phyloP scores from a whole-genome alignment of 2,329 filamentous ascomycete genomes.

The Colletotrichum shisoi region DNA sequence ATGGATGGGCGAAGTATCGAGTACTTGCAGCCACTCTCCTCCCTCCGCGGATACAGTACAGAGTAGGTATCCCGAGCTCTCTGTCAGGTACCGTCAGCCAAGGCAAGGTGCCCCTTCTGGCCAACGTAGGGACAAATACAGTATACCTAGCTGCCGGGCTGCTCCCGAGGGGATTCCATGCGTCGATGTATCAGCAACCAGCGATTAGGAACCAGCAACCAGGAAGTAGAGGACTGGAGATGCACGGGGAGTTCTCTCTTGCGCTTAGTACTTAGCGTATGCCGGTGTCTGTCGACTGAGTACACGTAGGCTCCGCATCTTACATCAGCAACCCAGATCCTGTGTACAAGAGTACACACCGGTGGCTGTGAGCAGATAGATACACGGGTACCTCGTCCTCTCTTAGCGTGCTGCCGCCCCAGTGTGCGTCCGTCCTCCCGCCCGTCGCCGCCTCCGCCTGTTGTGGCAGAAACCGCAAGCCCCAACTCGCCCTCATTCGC shows the following conservation, averaged over 20 bases:
- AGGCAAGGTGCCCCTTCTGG: background rate
- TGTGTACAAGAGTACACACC: too few relatives aligned
- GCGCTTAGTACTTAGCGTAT: background rate
- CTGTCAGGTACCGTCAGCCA: conserved; percentile 19
- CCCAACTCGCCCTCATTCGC: conserved; percentile 28
- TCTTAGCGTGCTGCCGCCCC: conserved; percentile 17
- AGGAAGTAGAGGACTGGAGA: too few relatives aligned
- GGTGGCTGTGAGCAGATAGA: background rate
- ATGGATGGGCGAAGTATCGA: conserved; percentile 3
- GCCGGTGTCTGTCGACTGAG: background rate
- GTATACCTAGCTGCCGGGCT: conserved; percentile 2
- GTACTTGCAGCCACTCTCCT: background rate
- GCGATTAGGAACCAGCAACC: background rate
- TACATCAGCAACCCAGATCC: conserved; percentile 6
- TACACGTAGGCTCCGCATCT: background rate
- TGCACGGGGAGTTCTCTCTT: conserved; percentile 2
- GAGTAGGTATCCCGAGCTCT: background rate
- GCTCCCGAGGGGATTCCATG: background rate
- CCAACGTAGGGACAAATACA: background rate
- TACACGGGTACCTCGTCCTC: conserved; percentile 4
- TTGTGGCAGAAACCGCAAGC: conserved; percentile 34
- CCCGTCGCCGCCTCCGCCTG: conserved; percentile 14
- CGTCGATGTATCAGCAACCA: background rate
- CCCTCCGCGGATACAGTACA: background rate
- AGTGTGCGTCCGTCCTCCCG: conserved; percentile 31